Evolutionary conservation across 176 grass and related monocot species (phyloP), one percentile per base, ranked within the genome.

Genomic region (Eremochloa ophiuroides): DNA sequence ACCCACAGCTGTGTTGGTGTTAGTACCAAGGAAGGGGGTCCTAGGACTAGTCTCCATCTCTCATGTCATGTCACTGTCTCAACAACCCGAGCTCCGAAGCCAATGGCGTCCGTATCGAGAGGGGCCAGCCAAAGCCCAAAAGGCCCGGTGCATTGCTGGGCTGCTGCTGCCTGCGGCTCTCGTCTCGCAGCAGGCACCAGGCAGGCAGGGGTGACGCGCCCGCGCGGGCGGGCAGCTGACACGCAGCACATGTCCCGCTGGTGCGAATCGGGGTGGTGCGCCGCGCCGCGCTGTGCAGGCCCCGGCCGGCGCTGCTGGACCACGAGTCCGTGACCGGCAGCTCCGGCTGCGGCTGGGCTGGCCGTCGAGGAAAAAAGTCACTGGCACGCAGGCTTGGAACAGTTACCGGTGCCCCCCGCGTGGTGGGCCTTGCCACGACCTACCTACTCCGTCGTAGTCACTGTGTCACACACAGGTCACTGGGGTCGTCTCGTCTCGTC

Each of bases 201-300:
- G n/a, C n/a, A n/a, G n/a, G n/a, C n/a, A n/a, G n/a, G n/a, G n/a
- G n/a, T n/a, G n/a, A n/a, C n/a, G n/a, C n/a, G n/a, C n/a, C n/a
- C n/a, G n/a, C n/a, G n/a, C n/a, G n/a, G n/a, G n/a, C n/a, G n/a
- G n/a, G 76, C 31, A 34, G 64, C 78, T 71, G 86, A 74, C 81
- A 79, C 60, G 86, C 37, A 11, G 83, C 81, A 79, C 75, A 56
- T 79, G 80, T 11, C n/a, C 3, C 50, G 2, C 41, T 28, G 42
- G 8, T n/a, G 10, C 20, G 29, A 41, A 42, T 31, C 26, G 17
- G 26, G 59, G 29, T 33, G 75, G 39, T 33, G 75, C 75, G 59
- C 75, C 59, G 75, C 75, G 75, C 35, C n/a, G n/a, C n/a, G n/a
- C n/a, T 58, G 84, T 69, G 83, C 74, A 47, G 3, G 73, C 17